phyloP scores from a whole-genome alignment of 495 filamentous ascomycete species.

The Neurospora sp. region DNA sequence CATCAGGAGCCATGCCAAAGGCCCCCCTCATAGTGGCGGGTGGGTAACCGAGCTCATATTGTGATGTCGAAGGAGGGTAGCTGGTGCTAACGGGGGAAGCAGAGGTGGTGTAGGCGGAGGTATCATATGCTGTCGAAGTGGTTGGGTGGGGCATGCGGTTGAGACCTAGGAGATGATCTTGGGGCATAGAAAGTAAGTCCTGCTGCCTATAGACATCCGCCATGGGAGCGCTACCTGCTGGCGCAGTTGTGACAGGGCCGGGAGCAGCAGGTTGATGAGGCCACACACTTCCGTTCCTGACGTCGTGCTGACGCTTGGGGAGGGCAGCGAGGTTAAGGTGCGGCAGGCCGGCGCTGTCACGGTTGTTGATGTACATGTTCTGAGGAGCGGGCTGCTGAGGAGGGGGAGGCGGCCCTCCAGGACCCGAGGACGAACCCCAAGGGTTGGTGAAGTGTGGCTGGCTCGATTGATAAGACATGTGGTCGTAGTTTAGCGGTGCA shows the following conservation, averaged over 20 bases:
- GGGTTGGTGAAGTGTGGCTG: conserved; percentile 88
- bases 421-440: conserved; percentile 50
- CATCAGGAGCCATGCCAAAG: conserved; percentile 46
- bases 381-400: conserved; percentile 31
- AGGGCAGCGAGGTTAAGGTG: conserved; percentile 38
- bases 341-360: conserved; percentile 18
- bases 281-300: conserved; percentile 21
- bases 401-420: conserved; percentile 10
- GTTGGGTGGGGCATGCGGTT: conserved; percentile 39
- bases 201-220: conserved; percentile 47
- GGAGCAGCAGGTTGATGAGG: conserved; percentile 62
- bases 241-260: conserved; percentile 57
- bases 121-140: conserved; percentile 40
- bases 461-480: conserved; percentile 49
- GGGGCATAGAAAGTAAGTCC: conserved; percentile 62
- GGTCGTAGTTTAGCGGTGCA: conserved; percentile 72
- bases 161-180: conserved; percentile 56
- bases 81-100: conserved; percentile 54
- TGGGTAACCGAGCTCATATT: conserved; percentile 55
- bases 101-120: conserved; percentile 41
- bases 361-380: conserved; percentile 43
- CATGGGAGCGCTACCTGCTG: conserved; percentile 64
- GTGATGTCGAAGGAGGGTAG: conserved; percentile 58
- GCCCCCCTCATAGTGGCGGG: conserved; percentile 54
- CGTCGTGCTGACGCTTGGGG: conserved; percentile 26